Percentiles rank a stretch among this genome's conserved stretches.
These are phyloP conservation scores for Phytophthora multivora DNA, from an alignment of 352 stramenopile species.

Conservation along the genomic window DNA sequence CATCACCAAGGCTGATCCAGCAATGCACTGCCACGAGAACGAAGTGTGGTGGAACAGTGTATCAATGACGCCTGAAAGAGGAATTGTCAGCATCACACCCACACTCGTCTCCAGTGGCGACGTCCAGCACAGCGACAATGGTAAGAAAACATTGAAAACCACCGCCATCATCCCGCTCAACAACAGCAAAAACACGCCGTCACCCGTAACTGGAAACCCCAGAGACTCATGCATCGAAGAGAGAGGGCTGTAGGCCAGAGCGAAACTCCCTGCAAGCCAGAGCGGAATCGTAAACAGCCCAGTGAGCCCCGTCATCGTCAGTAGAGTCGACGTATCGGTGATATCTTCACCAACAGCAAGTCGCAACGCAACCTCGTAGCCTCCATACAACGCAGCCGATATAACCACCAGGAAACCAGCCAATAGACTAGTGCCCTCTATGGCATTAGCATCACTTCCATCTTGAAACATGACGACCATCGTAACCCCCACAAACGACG, in stretches of 20 bases:
- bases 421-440: conserved; percentile 38
- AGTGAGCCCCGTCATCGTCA: conserved; percentile 50
- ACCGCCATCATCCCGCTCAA: conserved; percentile 44
- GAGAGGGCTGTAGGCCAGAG: conserved; percentile 40
- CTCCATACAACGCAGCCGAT: conserved; percentile 50
- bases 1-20: conserved; percentile 55
- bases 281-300: conserved; percentile 57
- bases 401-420: conserved; percentile 53
- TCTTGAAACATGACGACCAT: conserved; percentile 54
- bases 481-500: conserved; percentile 50
- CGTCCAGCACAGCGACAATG: conserved; percentile 56
- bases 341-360: conserved; percentile 41
- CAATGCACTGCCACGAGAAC: conserved; percentile 53
- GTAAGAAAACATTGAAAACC: conserved; percentile 55
- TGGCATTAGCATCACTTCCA: conserved; percentile 28
- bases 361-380: conserved; percentile 57
- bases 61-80: conserved; percentile 51
- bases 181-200: conserved; percentile 43
- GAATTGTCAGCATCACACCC: conserved; percentile 64
- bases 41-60: conserved; percentile 42
- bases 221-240: conserved; percentile 47
- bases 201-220: conserved; percentile 37
- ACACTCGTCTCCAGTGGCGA: conserved; percentile 61
- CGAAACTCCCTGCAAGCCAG: conserved; percentile 48
- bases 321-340: conserved; percentile 52